phyloP scores from a whole-genome alignment of 768 basidiomycete genomes.

The Trametes cubensis region DNA sequence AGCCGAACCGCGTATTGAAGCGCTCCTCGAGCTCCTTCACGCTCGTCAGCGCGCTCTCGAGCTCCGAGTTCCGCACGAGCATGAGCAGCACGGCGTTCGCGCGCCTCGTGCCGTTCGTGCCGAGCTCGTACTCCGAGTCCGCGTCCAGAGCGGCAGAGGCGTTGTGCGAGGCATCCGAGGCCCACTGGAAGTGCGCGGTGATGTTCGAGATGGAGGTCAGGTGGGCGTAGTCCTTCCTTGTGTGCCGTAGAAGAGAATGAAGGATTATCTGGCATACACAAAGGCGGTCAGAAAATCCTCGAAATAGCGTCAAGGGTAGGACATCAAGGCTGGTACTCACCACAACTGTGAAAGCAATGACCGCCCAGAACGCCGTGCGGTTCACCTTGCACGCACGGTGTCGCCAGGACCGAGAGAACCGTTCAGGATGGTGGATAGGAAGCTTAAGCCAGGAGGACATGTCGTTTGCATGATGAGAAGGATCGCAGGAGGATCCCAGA shows the following conservation, averaged over 20 bases:
- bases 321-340: background rate
- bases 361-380: conserved; percentile 4
- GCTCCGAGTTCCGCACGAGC: conserved; percentile 70
- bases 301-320: background rate
- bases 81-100: conserved; percentile 40
- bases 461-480: conserved; percentile 1
- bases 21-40: conserved; percentile 82
- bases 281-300: background rate
- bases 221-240: conserved; percentile 5
- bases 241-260: conserved; percentile 9
- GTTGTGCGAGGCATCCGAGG: background rate
- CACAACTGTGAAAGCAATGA: background rate
- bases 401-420: conserved; percentile 4
- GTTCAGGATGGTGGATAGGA: conserved; percentile 8
- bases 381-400: conserved; percentile 8
- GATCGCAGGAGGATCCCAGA: background rate
- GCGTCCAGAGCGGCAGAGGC: background rate
- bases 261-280: background rate
- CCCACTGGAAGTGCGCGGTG: conserved; percentile 6
- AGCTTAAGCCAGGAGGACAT: conserved; percentile 19
- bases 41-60: conserved; percentile 57
- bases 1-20: conserved; percentile 81
- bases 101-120: conserved; percentile 14
- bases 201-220: conserved; percentile 4
- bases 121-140: conserved; percentile 1